Evolutionary conservation across 2,329 filamentous ascomycete genomes (phyloP).

Genomic region (Stachybotrys echinatus): DNA sequence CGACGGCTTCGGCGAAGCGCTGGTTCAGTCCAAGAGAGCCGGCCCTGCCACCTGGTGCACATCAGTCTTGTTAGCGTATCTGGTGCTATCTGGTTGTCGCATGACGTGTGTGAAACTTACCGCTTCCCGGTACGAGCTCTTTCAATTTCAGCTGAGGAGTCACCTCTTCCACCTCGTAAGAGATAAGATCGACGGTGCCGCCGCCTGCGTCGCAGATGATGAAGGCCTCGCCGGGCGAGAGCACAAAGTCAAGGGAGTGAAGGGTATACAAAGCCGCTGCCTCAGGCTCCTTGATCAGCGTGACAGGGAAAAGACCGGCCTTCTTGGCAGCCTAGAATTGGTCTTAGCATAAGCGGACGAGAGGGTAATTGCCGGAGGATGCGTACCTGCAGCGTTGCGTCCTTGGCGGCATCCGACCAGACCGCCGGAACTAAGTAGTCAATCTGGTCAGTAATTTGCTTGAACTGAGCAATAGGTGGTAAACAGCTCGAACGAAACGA

Average conservation of each 20-base stretch:
- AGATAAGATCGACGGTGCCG: constrained; percentile 24
- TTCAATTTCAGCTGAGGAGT: constrained; percentile 11
- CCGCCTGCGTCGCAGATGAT: constrained; percentile 20
- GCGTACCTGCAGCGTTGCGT: constrained; percentile 9
- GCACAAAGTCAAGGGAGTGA: constrained; percentile 3
- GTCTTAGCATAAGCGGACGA: not conserved
- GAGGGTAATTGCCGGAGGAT: not conserved
- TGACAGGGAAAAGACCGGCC: constrained; percentile 9
- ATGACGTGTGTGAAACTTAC: constrained; percentile 3
- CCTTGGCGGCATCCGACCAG: constrained; percentile 13
- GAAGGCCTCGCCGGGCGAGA: constrained; percentile 8
- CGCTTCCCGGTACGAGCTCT: constrained; percentile 16
- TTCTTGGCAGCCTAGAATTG: constrained; percentile 10
- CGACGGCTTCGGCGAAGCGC: constrained; percentile 11
- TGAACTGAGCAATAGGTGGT: not conserved
- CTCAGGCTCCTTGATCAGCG: constrained; percentile 12
- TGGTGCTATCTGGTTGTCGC: not conserved
- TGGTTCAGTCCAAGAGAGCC: constrained; percentile 17
- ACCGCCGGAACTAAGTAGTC: constrained; percentile 11
- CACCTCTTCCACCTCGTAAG: constrained; percentile 19
- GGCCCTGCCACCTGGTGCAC: constrained; percentile 12
- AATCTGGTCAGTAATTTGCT: not conserved
- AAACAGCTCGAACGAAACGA: not conserved
- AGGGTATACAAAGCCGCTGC: constrained; percentile 11
- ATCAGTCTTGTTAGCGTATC: not conserved